Conservation (phyloP, 805 yeast species). For the Lipomyces mesembrius region DNA sequence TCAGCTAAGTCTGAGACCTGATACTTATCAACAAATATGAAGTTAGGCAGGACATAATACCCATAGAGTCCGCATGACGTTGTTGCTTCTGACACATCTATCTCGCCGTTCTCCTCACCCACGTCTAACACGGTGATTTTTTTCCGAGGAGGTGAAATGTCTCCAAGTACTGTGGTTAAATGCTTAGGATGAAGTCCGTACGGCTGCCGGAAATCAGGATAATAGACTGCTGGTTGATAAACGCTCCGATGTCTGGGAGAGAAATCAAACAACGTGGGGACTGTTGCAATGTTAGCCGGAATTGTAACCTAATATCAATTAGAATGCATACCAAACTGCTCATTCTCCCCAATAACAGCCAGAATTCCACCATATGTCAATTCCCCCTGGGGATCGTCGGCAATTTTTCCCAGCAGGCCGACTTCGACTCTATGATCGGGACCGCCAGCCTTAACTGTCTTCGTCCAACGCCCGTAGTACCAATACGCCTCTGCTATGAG, state of each 20-base stretch:
- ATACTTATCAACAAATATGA: slow-evolving; percentile 59
- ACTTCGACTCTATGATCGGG: slow-evolving; percentile 25
- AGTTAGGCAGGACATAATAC: slow-evolving; percentile 52
- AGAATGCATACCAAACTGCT: slow-evolving; percentile 28
- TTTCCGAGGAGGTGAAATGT: slow-evolving; percentile 25
- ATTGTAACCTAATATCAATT: background rate
- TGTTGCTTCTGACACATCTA: slow-evolving; percentile 3
- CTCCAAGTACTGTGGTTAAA: slow-evolving; percentile 25
- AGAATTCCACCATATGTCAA: slow-evolving; percentile 35
- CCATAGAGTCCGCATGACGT: slow-evolving; percentile 52
- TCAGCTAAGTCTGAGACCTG: slow-evolving; percentile 51
- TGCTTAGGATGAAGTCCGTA: slow-evolving; percentile 37
- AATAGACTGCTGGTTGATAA: slow-evolving; percentile 18
- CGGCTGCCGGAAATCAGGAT: slow-evolving; percentile 31
- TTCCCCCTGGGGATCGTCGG: slow-evolving; percentile 30
- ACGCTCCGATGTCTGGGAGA: slow-evolving; percentile 28
- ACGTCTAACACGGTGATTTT: slow-evolving; percentile 22
- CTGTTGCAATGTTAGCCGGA: slow-evolving; percentile 8
- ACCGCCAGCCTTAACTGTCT: slow-evolving; percentile 17
- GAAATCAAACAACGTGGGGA: slow-evolving; percentile 35
- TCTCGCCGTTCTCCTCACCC: slow-evolving; percentile 27
- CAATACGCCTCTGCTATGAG: slow-evolving; percentile 33
- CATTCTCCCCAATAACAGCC: slow-evolving; percentile 35
- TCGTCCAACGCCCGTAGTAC: slow-evolving; percentile 28
- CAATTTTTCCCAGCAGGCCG: slow-evolving; percentile 28